Evolutionary conservation across 2,329 filamentous ascomycete genomes (phyloP), one percentile per base, ranked within the genome.

Genomic region (Colletotrichum tofieldiae): DNA sequence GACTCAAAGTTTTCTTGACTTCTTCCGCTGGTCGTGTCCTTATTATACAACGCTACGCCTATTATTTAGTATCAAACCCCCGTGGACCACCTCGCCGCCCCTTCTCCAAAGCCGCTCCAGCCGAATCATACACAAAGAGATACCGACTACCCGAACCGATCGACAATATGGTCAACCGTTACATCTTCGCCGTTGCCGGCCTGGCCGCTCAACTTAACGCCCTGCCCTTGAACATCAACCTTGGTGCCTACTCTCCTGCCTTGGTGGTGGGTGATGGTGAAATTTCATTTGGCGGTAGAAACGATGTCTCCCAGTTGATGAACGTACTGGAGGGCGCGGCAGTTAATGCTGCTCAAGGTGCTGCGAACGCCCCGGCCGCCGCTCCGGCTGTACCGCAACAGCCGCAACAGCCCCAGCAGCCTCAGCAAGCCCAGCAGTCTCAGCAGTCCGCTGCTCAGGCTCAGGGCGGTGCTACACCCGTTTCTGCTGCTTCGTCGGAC

Each of bases 301-400:
- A 83, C 77, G 84, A 86, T 77, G 85, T 86, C 41, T 81, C 84
- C 56, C 81, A 76, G 65, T 76, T 86, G 66, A 83, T 86, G 79
- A 86, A 81, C 73, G 84, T 82, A 52, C 81, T 85, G 74, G 82
- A 86, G 77, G 85, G 85, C 65, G 85, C 84, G 43, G 84, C 84
- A 59, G 81, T 83, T 71, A 83, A 78, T 76, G 82, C 81, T 45
- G 83, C 83, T 51, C 78, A 76, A 56, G 76, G 72, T 58, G 75
- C 71, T 45, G 72, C 51, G 75, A 78, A 76, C 43, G 77, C 76
- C 55, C 79, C 78, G 7, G 65, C 78, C 62, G 76, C 79, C 60
- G 77, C 79, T 18, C 78, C 77, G 66, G 76, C 75, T 49, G 75
- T 74, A 39, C 71, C 75, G 18, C 45, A 58, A 32, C 63, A 23